These are phyloP conservation scores for Dalechampia spathulata DNA, from an alignment of 441 rosid species.

Conservation along the genomic window DNA sequence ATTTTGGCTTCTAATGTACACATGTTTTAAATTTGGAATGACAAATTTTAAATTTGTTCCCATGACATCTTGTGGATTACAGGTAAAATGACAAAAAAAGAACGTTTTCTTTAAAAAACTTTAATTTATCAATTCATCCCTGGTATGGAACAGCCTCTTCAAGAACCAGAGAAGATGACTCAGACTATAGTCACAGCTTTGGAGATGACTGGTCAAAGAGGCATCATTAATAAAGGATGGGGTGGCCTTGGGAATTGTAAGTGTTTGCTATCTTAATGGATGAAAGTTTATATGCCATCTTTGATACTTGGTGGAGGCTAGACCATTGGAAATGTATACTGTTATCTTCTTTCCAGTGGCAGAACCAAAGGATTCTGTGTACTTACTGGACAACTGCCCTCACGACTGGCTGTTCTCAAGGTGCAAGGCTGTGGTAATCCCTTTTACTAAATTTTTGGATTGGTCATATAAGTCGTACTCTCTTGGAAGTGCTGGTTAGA, in stretches of 20 bases:
- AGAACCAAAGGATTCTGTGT: conserved; percentile 69
- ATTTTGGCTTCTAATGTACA: too few relatives aligned
- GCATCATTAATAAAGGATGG: conserved; percentile 97
- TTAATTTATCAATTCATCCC: too few relatives aligned
- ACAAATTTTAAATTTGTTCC: too few relatives aligned
- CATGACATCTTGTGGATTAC: too few relatives aligned
- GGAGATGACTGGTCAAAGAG: conserved; percentile 82
- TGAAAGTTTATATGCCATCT: too few relatives aligned
- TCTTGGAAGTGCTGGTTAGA: background rate
- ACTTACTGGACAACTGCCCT: conserved; percentile 80
- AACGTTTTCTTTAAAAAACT: too few relatives aligned
- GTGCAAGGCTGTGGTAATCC: conserved; percentile 92
- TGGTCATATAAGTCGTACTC: background rate
- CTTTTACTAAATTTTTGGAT: background rate
- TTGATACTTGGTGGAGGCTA: too few relatives aligned
- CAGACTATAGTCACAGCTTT: conserved; percentile 74
- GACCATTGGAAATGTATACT: too few relatives aligned
- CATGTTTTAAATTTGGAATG: too few relatives aligned
- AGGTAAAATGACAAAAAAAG: too few relatives aligned
- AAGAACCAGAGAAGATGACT: conserved; percentile 91
- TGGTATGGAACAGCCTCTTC: conserved; percentile 53
- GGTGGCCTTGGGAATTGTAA: conserved; percentile 93
- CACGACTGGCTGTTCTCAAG: conserved; percentile 93
- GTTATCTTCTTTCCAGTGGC: conserved; percentile 43
- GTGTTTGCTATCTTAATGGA: conserved; percentile 14